Evolutionary conservation across 108 stramenopile genomes (phyloP).

Genomic region (Cyclostephanos invisitatus): DNA sequence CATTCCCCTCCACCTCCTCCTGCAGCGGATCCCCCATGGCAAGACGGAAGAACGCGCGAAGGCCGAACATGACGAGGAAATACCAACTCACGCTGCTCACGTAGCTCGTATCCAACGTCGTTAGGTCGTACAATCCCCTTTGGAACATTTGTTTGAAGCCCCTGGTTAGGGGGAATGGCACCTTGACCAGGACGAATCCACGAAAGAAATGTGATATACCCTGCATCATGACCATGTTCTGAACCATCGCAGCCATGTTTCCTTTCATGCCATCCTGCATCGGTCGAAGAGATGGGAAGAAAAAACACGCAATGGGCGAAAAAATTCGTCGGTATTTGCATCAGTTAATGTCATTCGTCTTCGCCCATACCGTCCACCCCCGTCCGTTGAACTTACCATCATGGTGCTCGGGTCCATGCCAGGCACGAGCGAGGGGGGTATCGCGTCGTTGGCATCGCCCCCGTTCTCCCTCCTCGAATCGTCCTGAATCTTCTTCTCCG

Average conservation of each 20-base stretch:
- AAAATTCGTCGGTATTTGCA: conserved; percentile 1
- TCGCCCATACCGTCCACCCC: no score
- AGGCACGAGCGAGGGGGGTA: conserved; percentile 37
- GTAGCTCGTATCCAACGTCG: conserved; percentile 92
- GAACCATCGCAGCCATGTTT: conserved; percentile 95
- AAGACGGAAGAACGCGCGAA: conserved; percentile 88
- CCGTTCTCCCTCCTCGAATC: conserved; percentile 10
- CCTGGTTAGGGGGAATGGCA: conserved; percentile 93
- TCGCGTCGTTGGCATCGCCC: conserved; percentile 5
- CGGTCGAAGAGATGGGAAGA: conserved; percentile 27
- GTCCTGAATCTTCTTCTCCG: conserved; percentile 29
- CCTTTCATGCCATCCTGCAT: conserved; percentile 78
- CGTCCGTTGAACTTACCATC: conserved; percentile 41
- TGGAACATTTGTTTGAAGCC: conserved; percentile 99
- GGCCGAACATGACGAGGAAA: conserved; percentile 97
- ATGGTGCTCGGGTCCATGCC: conserved; percentile 68
- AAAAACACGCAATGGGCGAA: not conserved
- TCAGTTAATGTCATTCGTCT: no score
- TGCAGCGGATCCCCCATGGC: conserved; percentile 87
- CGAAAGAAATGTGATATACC: conserved; percentile 95
- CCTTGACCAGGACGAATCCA: conserved; percentile 91
- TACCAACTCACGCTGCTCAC: conserved; percentile 94
- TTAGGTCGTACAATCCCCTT: conserved; percentile 87
- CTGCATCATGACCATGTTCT: conserved; percentile 99
- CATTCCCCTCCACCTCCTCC: conserved; percentile 58